Base-by-base conservation (phyloP, 2,329 filamentous ascomycete genomes). In the Stemphylium vesicarium region DNA sequence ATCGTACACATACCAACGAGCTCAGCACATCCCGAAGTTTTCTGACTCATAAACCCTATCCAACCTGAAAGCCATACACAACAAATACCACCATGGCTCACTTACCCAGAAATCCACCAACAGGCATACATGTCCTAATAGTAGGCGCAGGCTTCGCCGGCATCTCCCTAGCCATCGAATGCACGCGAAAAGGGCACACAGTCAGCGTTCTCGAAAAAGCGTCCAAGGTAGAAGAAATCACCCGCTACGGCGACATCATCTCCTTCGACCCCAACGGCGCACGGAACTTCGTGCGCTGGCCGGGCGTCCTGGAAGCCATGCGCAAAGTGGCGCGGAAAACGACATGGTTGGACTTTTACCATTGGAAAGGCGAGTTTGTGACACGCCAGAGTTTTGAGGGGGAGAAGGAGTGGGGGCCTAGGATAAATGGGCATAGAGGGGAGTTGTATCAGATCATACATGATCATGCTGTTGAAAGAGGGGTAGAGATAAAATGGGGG, bases 131-230 rank as follows among this genome's bases (percentile, higher is more conserved):
- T 10, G 80, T 84, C 1, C 73, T 84, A 35, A 75, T 85, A 49
- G 82, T 77, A 74, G 66, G 80, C 39, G 70, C 70, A 9, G 71
- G 85, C 16, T 87, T 88, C 55, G 85, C 84, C 20, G 85, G 85
- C 10, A 75, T 88, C n/a, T 83, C 84, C 3, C 83, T 84, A 9
- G 85, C 85, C 35, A 85, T 88, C 59, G 85, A 88, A 72, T 86
- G 84, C 67, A 79, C 83, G 56, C 80, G 84, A 10, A 83, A 87
- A 57, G 85, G 85, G 5, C 85, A 87, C 65, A 73, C 78, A 13
- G 84, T 85, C 26, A 74, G 79, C 49, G 76, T 88, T 39, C 83
- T 85, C 60, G 85, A 87, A 59, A 72, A 72, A 51, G 51, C 62
- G n/a, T 39, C 45, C 6, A 77, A 79, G 2, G 84, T 85, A 53